Conservation (phyloP, 192 early-diverging fungal genomes). For the Podochytrium sp. region DNA sequence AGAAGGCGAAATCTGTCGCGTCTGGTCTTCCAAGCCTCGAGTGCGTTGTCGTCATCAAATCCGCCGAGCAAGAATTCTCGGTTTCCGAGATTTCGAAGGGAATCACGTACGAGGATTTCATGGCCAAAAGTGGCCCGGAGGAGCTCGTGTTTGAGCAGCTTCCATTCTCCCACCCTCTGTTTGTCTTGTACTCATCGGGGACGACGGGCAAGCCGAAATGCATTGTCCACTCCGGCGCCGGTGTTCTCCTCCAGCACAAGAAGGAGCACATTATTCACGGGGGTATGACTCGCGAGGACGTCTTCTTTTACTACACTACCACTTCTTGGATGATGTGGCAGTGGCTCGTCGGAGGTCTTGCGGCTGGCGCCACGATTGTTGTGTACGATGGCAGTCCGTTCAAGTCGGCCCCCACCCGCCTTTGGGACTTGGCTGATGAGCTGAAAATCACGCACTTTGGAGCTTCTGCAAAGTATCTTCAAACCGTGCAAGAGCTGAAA, state of each 20-base stretch:
- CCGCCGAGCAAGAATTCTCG: slow-evolving; percentile 49
- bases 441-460: slow-evolving; percentile 88
- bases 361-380: slow-evolving; percentile 76
- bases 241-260: slow-evolving; percentile 87
- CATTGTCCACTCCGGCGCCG: slow-evolving; percentile 91
- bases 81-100: slow-evolving; percentile 34
- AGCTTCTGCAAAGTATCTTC: slow-evolving; percentile 94
- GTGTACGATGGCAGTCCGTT: slow-evolving; percentile 95
- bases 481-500: slow-evolving; percentile 77
- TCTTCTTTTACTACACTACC: slow-evolving; percentile 77
- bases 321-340: slow-evolving; percentile 96
- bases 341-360: slow-evolving; percentile 87
- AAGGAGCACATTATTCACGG: slow-evolving; percentile 95
- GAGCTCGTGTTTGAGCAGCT: slow-evolving; percentile 79
- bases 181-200: slow-evolving; percentile 91
- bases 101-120: slow-evolving; percentile 49
- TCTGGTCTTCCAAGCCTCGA: slow-evolving; percentile 68
- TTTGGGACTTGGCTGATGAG: slow-evolving; percentile 82
- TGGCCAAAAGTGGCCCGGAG: slow-evolving; percentile 45
- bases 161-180: slow-evolving; percentile 89
- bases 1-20: slow-evolving; percentile 75
- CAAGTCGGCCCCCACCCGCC: slow-evolving; percentile 70
- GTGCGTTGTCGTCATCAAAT: slow-evolving; percentile 81
- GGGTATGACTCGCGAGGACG: slow-evolving; percentile 71
- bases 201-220: slow-evolving; percentile 97